A percentile compares a stretch with the other conserved stretches of the same genome.
Evolutionary conservation across 2,329 filamentous ascomycete genomes (phyloP).

Genomic region (Xylaria sp.): DNA sequence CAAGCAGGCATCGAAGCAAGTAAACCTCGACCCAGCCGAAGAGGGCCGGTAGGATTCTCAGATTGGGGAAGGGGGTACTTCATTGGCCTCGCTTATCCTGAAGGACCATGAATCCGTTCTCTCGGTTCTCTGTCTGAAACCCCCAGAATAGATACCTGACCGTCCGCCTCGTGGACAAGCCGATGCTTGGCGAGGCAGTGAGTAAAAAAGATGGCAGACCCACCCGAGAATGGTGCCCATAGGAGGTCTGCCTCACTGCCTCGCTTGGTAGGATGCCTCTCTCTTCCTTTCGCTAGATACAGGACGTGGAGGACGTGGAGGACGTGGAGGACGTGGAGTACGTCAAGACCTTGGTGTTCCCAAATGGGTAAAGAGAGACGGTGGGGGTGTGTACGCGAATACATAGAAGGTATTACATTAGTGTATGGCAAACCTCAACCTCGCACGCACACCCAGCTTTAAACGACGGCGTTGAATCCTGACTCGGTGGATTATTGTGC

Average conservation of each 20-base stretch:
- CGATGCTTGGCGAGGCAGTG: no score
- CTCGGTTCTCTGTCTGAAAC: constrained; percentile 12
- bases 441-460: background rate
- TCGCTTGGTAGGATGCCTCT: background rate
- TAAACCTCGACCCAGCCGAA: background rate
- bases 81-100: constrained; percentile 9
- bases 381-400: no score
- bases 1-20: background rate
- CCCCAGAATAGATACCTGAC: background rate
- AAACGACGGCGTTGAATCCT: background rate
- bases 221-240: no score
- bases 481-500: background rate
- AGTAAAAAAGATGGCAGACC: no score
- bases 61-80: constrained; percentile 3
- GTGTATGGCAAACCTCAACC: background rate
- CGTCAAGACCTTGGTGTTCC: background rate
- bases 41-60: constrained; percentile 1
- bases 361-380: background rate
- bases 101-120: constrained; percentile 18
- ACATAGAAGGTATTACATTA: background rate
- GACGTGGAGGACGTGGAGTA: background rate
- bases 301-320: background rate
- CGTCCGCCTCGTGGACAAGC: background rate
- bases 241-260: background rate
- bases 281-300: background rate